phyloP scores from a whole-genome alignment of 2,329 filamentous ascomycete genomes.

The Lizonia empirigonia region DNA sequence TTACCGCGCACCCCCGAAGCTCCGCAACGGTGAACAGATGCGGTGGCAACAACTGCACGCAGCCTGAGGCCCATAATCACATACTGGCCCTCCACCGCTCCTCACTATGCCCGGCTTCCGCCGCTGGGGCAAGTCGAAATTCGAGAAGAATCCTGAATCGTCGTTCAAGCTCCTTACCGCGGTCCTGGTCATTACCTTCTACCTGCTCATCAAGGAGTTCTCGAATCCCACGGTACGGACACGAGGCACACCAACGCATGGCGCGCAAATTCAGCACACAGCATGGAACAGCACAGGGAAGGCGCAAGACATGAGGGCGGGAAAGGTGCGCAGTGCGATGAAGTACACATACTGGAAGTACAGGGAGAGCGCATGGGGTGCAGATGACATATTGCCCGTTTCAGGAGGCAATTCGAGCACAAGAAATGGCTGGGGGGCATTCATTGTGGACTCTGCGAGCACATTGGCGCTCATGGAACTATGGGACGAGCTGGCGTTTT shows the following conservation, averaged over 20 bases:
- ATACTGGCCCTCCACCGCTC: slow-evolving; percentile 11
- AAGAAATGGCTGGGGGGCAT: slow-evolving; percentile 52
- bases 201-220: slow-evolving; percentile 49
- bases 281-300: slow-evolving; percentile 45
- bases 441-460: slow-evolving; percentile 50
- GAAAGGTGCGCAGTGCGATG: slow-evolving; percentile 48
- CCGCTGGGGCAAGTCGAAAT: slow-evolving; percentile 46
- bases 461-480: slow-evolving; percentile 51
- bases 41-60: slow-evolving; percentile 24
- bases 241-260: slow-evolving; percentile 17
- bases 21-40: slow-evolving; percentile 33
- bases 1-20: slow-evolving; percentile 20
- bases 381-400: slow-evolving; percentile 49
- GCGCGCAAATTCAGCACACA: slow-evolving; percentile 42
- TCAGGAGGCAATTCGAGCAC: slow-evolving; percentile 43
- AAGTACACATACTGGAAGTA: slow-evolving; percentile 50
- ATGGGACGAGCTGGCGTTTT: slow-evolving; percentile 50
- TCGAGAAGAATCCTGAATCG: slow-evolving; percentile 49
- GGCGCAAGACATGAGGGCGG: slow-evolving; percentile 43
- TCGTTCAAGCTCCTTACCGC: slow-evolving; percentile 51
- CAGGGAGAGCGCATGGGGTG: slow-evolving; percentile 48
- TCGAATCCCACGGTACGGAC: slow-evolving; percentile 37
- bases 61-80: slow-evolving; percentile 24
- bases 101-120: slow-evolving; percentile 44
- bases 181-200: slow-evolving; percentile 48